phyloP scores from a whole-genome alignment of 345 rosid species.

The Erodium maritimum region DNA sequence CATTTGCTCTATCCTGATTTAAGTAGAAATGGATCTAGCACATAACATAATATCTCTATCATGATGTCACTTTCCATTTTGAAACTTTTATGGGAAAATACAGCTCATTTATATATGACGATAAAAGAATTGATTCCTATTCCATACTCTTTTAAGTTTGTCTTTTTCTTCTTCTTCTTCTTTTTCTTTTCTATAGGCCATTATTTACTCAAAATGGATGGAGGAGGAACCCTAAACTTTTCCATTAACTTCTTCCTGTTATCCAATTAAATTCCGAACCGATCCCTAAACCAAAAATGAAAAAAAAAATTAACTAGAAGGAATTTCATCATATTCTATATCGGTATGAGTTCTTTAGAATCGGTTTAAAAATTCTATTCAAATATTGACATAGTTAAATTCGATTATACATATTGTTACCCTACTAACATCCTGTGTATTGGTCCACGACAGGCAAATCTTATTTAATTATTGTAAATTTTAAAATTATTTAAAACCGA shows the following conservation, averaged over 20 bases:
- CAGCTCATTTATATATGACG: slow-evolving; percentile 24
- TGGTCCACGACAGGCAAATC: too few species aligned
- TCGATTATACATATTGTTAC: not conserved
- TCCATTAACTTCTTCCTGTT: slow-evolving; percentile 16
- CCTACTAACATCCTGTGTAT: too few species aligned
- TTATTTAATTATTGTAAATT: too few species aligned
- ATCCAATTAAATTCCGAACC: slow-evolving; percentile 11
- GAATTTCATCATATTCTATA: too few species aligned
- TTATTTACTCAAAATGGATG: slow-evolving; percentile 26
- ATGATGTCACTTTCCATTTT: slow-evolving; percentile 23
- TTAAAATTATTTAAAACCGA: too few species aligned
- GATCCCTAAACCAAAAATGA: not conserved
- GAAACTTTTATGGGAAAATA: slow-evolving; percentile 12
- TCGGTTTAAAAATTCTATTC: too few species aligned
- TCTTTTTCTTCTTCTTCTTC: slow-evolving; percentile 16
- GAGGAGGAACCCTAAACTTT: slow-evolving; percentile 22
- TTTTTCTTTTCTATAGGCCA: slow-evolving; percentile 7
- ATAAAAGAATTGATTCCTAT: slow-evolving; percentile 27
- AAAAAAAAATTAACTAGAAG: too few species aligned
- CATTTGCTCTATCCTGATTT: not conserved
- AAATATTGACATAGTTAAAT: not conserved
- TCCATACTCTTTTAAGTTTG: slow-evolving; percentile 22
- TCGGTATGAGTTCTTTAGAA: too few species aligned
- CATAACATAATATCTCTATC: slow-evolving; percentile 10
- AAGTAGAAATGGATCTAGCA: slow-evolving; percentile 1